Base-by-base conservation (phyloP, 192 early-diverging fungal species). In the Coemansia pectinata region DNA sequence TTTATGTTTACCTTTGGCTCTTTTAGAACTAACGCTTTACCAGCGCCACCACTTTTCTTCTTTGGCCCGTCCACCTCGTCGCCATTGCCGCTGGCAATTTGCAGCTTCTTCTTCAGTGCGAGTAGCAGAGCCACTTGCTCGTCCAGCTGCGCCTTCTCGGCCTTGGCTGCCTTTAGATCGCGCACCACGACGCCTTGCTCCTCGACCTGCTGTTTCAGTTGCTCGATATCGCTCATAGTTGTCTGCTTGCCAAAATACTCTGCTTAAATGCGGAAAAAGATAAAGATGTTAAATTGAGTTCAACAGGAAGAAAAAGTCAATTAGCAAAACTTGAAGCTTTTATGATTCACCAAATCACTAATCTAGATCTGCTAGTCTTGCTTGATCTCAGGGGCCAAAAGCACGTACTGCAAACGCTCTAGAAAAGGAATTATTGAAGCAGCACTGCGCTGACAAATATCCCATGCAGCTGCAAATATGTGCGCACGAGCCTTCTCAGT, bases 1-100 rank as follows among this genome's bases (percentile, higher is more conserved):
- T 9, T 0, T n/a, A 4, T 34, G 33, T 39, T 76, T 77, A 77
- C 75, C 72, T 95, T 95, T 53, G 94, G 87, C 2, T 87, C 90
- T 73, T 95, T 95, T 11, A 95, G 85, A 12, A 81, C 81, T 55
- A 92, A 10, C 5, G 71, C 87, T 71, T 88, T 88, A 1, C 55
- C 10, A 21, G 17, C 12, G 14, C 55, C 17, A 14, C 58, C 33
- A 17, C 58, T 34, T 6, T 36, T 60, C 12, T 42, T 48, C 50
- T 77, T 79, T n/a, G 74, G 48, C 15, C 74, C 21, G n/a, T 57
- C 60, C 10, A 73, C 42, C 38, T 57, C 66, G 11, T 74, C 88
- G 10, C 67, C 66, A 39, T 60, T 68, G 8, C 47, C 19, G 50
- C 25, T 50, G 15, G 72, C 77, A 39, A 73, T 72, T 52, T 74